Percentiles rank a stretch among this genome's conserved stretches.
Conservation (phyloP, 176 grass and related monocot species). For the Ensete ventricosum region DNA sequence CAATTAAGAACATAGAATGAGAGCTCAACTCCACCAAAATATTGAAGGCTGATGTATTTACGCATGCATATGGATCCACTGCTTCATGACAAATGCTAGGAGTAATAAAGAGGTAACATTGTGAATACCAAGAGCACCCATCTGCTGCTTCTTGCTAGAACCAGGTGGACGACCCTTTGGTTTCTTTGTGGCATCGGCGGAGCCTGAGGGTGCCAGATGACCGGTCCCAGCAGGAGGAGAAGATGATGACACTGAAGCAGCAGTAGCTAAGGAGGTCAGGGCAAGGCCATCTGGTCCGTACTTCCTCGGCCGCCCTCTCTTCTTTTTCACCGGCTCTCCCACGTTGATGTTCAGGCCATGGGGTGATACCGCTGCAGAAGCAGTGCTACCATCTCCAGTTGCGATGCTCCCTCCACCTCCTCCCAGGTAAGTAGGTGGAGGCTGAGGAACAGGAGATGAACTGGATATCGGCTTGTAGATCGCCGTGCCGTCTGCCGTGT, state of each 20-base stretch:
- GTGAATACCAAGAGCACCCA: conserved; percentile 47
- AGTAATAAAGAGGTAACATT: not conserved
- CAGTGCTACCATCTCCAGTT: conserved; percentile 36
- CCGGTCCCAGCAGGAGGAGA: conserved; percentile 19
- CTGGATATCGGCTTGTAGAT: conserved; percentile 61
- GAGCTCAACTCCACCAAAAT: not conserved
- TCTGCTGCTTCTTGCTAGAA: conserved; percentile 68
- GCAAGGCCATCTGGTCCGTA: conserved; percentile 68
- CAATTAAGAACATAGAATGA: too few relatives aligned
- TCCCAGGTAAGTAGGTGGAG: conserved; percentile 34
- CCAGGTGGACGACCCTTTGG: conserved; percentile 69
- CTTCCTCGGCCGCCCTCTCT: conserved; percentile 88
- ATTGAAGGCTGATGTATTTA: not conserved
- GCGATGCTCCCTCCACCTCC: conserved; percentile 11
- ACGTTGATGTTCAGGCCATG: conserved; percentile 27
- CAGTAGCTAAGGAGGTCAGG: conserved; percentile 28
- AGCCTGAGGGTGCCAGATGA: conserved; percentile 19
- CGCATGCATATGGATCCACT: not conserved
- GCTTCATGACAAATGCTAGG: not conserved
- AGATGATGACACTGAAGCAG: conserved; percentile 12
- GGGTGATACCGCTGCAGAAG: conserved; percentile 14
- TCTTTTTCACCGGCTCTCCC: conserved; percentile 61
- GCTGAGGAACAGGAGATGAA: conserved; percentile 9
- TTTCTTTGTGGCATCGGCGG: conserved; percentile 48
- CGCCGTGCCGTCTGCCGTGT: conserved; percentile 74